phyloP scores from a whole-genome alignment of 2,329 filamentous ascomycete species.

The Dothiorella sarmentorum region DNA sequence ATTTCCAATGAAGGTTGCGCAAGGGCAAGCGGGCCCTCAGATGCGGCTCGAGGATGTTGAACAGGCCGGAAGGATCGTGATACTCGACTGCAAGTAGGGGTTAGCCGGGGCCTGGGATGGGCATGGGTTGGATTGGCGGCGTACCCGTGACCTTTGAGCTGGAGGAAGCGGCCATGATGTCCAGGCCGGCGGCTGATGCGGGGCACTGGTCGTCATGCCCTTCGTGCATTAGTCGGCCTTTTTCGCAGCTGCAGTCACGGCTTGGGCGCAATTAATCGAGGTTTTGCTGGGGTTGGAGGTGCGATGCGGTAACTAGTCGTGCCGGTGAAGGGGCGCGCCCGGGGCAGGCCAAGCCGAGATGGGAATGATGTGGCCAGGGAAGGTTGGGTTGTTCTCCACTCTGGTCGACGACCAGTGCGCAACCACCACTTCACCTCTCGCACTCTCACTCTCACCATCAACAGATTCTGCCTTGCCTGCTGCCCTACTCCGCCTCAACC shows the following conservation, averaged over 20 bases:
- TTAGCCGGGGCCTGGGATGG: slow-evolving; percentile 22
- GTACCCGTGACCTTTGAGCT: slow-evolving; percentile 53
- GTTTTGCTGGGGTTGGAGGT: not conserved
- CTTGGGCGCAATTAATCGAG: not conserved
- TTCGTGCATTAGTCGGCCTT: not conserved
- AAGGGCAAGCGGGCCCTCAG: slow-evolving; percentile 77
- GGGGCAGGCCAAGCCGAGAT: not conserved
- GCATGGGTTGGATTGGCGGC: slow-evolving; percentile 16
- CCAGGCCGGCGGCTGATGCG: not conserved
- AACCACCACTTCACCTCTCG: too few species aligned
- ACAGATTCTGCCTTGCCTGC: not conserved
- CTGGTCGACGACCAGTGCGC: too few species aligned
- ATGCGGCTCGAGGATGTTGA: slow-evolving; percentile 74
- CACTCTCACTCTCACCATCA: too few species aligned
- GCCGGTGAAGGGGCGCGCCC: not conserved
- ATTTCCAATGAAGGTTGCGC: slow-evolving; percentile 95
- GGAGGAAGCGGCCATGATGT: slow-evolving; percentile 39
- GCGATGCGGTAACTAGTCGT: not conserved
- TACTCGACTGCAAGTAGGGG: slow-evolving; percentile 70
- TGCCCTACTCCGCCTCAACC: not conserved
- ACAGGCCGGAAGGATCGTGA: slow-evolving; percentile 87
- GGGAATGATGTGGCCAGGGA: not conserved
- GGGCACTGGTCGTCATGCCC: slow-evolving; percentile 12
- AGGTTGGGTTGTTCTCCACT: too few species aligned
- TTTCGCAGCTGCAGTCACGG: not conserved